Evolutionary conservation across 2,329 filamentous ascomycete genomes (phyloP).

Genomic region (Alternaria gaisen): DNA sequence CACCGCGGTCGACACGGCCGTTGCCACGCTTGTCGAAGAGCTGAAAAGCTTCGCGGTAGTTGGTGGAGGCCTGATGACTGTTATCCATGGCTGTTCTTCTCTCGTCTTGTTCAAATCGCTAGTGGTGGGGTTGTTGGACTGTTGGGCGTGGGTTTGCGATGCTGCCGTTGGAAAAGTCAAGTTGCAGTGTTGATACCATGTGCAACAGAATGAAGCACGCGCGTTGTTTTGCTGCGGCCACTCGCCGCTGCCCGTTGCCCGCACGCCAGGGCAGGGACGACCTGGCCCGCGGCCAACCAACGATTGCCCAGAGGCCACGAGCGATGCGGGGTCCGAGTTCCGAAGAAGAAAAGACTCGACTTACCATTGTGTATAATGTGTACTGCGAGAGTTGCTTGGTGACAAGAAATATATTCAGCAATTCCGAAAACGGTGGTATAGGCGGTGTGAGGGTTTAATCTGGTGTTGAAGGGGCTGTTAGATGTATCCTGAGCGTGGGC

Average conservation of each 20-base stretch:
- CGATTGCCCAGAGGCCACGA: slow-evolving; percentile 15
- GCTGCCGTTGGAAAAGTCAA: not conserved
- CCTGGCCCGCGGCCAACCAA: slow-evolving; percentile 17
- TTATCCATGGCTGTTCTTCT: slow-evolving; percentile 46
- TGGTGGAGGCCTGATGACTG: slow-evolving; percentile 74
- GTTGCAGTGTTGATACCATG: not conserved
- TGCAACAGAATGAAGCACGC: slow-evolving; percentile 4
- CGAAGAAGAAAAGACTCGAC: slow-evolving; percentile 9
- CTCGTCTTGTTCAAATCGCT: slow-evolving; percentile 15
- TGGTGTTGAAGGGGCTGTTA: slow-evolving; percentile 32
- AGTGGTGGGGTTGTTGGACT: slow-evolving; percentile 1
- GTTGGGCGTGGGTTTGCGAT: slow-evolving; percentile 11
- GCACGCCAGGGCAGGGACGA: slow-evolving; percentile 23
- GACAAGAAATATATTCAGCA: slow-evolving; percentile 16
- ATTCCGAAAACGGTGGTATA: slow-evolving; percentile 13
- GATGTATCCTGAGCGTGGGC: slow-evolving; percentile 30
- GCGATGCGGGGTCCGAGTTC: not conserved
- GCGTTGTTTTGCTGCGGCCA: slow-evolving; percentile 19
- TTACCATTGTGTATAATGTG: slow-evolving; percentile 29
- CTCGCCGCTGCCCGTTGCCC: slow-evolving; percentile 16
- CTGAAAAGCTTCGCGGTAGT: slow-evolving; percentile 99
- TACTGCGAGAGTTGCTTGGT: not conserved
- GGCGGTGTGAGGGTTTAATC: slow-evolving; percentile 20
- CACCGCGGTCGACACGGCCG: slow-evolving; percentile 85
- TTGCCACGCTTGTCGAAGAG: slow-evolving; percentile 99